Percentiles rank a stretch among this genome's conserved stretches.
Evolutionary conservation across 2,329 filamentous ascomycete species (phyloP).

Genomic region (Hypoxylon sp.): DNA sequence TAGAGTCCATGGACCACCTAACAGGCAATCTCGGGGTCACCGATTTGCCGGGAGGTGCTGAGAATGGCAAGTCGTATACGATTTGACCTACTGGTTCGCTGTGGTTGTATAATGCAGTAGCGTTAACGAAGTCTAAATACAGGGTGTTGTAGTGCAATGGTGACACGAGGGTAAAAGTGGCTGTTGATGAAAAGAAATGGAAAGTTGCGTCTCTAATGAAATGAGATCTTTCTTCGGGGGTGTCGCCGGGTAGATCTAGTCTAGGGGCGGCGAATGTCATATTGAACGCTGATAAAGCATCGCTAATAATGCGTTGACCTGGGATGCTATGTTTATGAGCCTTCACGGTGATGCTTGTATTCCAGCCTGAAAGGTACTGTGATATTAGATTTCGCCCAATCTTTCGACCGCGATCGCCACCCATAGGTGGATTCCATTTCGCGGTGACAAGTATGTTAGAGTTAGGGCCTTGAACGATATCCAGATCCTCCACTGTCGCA

Average conservation of each 20-base stretch:
- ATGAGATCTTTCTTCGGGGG: slow-evolving; percentile 65
- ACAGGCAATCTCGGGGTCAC: slow-evolving; percentile 85
- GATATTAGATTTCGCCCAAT: slow-evolving; percentile 83
- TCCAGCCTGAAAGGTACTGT: slow-evolving; percentile 88
- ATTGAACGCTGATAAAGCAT: slow-evolving; percentile 79
- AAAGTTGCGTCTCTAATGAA: slow-evolving; percentile 91
- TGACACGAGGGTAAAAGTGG: slow-evolving; percentile 85
- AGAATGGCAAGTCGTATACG: slow-evolving; percentile 79
- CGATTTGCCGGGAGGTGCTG: slow-evolving; percentile 80
- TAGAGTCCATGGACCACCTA: slow-evolving; percentile 79
- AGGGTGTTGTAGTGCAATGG: slow-evolving; percentile 81
- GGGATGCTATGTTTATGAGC: slow-evolving; percentile 82
- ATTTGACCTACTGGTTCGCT: slow-evolving; percentile 85
- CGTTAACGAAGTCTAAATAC: slow-evolving; percentile 84
- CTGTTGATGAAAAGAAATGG: slow-evolving; percentile 88
- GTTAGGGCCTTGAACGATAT: slow-evolving; percentile 79
- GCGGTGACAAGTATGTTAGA: slow-evolving; percentile 76
- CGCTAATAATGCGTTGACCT: slow-evolving; percentile 77
- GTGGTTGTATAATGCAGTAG: slow-evolving; percentile 87
- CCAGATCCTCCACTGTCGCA: slow-evolving; percentile 75
- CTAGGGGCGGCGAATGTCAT: slow-evolving; percentile 80
- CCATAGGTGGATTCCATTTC: slow-evolving; percentile 80
- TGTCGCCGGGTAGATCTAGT: slow-evolving; percentile 70
- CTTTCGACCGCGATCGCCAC: slow-evolving; percentile 72
- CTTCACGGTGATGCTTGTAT: slow-evolving; percentile 83